Base-by-base conservation (phyloP, 768 basidiomycete genomes). In the Agaricus subrufescens region DNA sequence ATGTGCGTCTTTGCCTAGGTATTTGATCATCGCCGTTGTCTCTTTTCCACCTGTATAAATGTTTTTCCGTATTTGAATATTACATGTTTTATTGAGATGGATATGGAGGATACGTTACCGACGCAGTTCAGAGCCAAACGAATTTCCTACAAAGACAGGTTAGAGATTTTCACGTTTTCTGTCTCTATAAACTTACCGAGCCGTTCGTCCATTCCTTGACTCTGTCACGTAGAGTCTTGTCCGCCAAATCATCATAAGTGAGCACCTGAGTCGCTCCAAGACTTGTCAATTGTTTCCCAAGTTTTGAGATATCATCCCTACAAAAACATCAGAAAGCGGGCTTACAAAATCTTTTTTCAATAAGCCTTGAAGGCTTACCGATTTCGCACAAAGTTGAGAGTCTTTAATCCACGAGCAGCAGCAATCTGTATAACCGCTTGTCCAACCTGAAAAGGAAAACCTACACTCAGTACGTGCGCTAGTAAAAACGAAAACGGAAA, bases 361-460 rank as follows among this genome's bases (percentile, higher is more conserved):
- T n/a, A n/a, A n/a, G n/a, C n/a, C n/a, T n/a, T n/a, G n/a, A n/a
- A n/a, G 27, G 29, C 76, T 39, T 51, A 86, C 89, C 91, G 75
- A 58, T 82, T 74, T 15, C 93, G 82, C 26, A 95, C 82, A 59
- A 94, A 78, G 64, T 94, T 94, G 63, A 94, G 80, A 1, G 91
- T 94, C 40, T 85, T 86, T 42, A 91, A 56, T 5, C 87, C 86
- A 48, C 74, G 77, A 14, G 79, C 74, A 30, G 80, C 83, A n/a
- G 91, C 90, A 39, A 95, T 86, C 62, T 94, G 91, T 48, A 94
- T 90, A 25, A 93, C 88, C 0, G 85, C 84, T 74, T 94, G 89
- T 11, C 92, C 92, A 12, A 89, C 87, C 86, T 88, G 54, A 12
- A 10, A 40, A 45, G 30, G 34, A 9, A 43, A 39, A 38, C 46